Evolutionary conservation across 768 basidiomycete species (phyloP), one percentile per base, ranked within the genome.

Genomic region (Rhizopogon roseolus): DNA sequence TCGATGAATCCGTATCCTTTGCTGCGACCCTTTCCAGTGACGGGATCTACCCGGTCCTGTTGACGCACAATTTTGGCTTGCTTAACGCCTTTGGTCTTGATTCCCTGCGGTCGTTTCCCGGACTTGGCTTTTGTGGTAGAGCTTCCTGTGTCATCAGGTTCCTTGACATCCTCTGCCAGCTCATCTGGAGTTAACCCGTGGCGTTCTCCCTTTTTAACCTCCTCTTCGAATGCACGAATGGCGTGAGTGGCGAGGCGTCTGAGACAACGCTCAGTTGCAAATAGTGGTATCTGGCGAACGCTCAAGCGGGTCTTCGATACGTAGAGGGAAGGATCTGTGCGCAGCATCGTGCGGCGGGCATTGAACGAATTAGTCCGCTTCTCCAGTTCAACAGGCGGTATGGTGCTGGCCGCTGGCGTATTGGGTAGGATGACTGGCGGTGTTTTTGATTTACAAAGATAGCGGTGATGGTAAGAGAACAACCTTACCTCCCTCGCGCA

Each of bases 1-100:
- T 98, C 96, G 32, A 98, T 64, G 73, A 99, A 98, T 9, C 96
- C 97, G 62, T 98, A 99, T 1, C 97, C 96, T 66, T 90, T 93
- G 62, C 88, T 91, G 50, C 87, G 80, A 1, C 92, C 92, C 62
- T 91, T 88, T 4, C 90, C 90, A 0, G 90, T 93, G 39, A 95
- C 67, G 4, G 89, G 77, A 64, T 98, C 96, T 52, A 95, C 79
- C n/a, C 92, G 86, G 58, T 97, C 95, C 11, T 77, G 74, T 67
- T 93, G 89, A 10, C 96, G 85, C 13, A 97, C 86, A 56, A 99
- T 88, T 74, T 99, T 99, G 16, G 88, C 78, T 69, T 99, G 97
- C 61, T 88, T 86, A 41, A 98, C 90, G 8, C 77, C 71, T 49
- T 69, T 73, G 6, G 27, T 40, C 16, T 59, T 63, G 45, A 13